A percentile compares a stretch with the other conserved stretches of the same genome.
Evolutionary conservation across 1,284 basidiomycete genomes (phyloP).

Genomic region (Cutaneotrichosporon spelunceum): DNA sequence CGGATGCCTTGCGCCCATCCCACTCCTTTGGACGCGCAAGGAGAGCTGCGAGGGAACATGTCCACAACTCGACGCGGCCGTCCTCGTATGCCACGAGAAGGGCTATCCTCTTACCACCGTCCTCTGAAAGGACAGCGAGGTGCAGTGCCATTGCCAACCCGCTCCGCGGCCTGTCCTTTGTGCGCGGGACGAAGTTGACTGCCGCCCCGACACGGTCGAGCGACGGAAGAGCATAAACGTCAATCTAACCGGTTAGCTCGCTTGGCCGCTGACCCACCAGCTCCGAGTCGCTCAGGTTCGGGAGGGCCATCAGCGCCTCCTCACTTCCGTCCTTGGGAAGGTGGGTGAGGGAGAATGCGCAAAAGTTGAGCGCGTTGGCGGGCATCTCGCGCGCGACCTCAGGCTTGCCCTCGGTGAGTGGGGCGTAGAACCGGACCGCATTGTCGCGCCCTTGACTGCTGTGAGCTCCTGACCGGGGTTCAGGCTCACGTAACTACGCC

Average conservation of each 20-base stretch:
- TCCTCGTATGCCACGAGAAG: constrained; percentile 75
- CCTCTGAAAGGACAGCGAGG: constrained; percentile 38
- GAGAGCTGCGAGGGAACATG: constrained; percentile 45
- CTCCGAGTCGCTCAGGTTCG: constrained; percentile 81
- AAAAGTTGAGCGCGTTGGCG: constrained; percentile 86
- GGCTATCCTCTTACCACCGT: constrained; percentile 48
- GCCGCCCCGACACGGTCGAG: constrained; percentile 70
- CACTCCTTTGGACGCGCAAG: constrained; percentile 7
- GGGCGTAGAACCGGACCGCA: constrained; percentile 42
- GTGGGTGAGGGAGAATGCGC: constrained; percentile 65
- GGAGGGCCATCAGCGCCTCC: constrained; percentile 66
- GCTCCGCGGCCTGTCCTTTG: background rate
- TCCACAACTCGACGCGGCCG: constrained; percentile 67
- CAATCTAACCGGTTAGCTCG: constrained; percentile 39
- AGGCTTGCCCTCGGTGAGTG: constrained; percentile 50
- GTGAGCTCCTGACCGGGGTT: constrained; percentile 18
- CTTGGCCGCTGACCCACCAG: constrained; percentile 56
- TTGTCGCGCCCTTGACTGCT: constrained; percentile 79
- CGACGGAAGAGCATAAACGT: constrained; percentile 70
- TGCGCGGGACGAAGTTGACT: constrained; percentile 27
- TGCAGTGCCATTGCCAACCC: constrained; percentile 79
- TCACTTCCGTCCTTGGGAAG: constrained; percentile 16
- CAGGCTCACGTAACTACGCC: constrained; percentile 68
- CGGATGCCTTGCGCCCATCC: constrained; percentile 26
- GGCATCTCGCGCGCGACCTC: constrained; percentile 64